These are phyloP conservation scores for Eucalyptus marginata DNA, from an alignment of 345 rosid genomes.

Conservation along the genomic window DNA sequence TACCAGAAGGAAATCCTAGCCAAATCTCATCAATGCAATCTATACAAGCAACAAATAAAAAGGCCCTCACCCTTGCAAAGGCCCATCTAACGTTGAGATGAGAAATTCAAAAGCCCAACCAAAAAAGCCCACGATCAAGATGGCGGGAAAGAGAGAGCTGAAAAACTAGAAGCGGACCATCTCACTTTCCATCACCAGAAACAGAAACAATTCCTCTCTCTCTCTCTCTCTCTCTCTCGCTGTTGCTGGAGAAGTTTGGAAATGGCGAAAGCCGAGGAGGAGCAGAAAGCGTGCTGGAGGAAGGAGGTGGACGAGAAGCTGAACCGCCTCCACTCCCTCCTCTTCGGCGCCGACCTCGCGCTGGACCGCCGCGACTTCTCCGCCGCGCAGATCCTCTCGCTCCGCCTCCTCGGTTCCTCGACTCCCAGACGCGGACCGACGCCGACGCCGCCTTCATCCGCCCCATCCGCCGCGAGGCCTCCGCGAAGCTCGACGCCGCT, in stretches of 20 bases:
- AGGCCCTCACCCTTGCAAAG: background rate
- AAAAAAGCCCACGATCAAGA: background rate
- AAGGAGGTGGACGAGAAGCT: constrained; percentile 64
- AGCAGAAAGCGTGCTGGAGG: constrained; percentile 32
- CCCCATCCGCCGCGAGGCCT: constrained; percentile 61
- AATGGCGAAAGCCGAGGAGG: constrained; percentile 15
- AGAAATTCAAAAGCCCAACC: background rate
- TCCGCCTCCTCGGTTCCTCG: constrained; percentile 90
- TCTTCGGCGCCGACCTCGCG: constrained; percentile 67
- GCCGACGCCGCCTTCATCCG: constrained; percentile 41
- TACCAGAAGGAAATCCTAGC: background rate
- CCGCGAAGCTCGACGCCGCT: constrained; percentile 50
- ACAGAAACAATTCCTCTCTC: background rate
- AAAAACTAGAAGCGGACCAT: background rate
- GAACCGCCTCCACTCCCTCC: constrained; percentile 80
- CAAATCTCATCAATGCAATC: background rate
- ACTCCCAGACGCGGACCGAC: constrained; percentile 50
- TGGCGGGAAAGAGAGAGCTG: background rate
- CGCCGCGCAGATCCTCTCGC: constrained; percentile 60
- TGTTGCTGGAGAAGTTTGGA: constrained; percentile 8
- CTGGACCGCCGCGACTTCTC: constrained; percentile 61
- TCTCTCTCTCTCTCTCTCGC: background rate
- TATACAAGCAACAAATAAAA: background rate
- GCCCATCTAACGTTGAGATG: background rate
- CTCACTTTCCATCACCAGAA: background rate